These are phyloP conservation scores for Aspergillus pseudonomiae DNA, from an alignment of 2,329 filamentous ascomycete genomes.

Conservation along the genomic window DNA sequence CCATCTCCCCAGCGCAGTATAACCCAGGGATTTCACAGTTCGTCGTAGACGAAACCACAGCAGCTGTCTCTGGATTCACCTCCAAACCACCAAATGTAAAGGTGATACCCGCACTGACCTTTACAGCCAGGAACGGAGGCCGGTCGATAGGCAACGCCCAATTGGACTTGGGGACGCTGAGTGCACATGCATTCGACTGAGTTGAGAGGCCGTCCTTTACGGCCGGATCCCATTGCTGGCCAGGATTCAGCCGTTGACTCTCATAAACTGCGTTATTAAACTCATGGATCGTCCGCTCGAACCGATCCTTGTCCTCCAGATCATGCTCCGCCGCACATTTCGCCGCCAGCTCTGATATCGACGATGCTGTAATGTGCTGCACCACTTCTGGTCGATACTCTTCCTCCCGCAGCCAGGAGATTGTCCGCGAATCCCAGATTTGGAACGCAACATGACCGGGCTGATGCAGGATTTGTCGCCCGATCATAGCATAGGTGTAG, in stretches of 20 bases:
- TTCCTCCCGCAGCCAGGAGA: slow-evolving; percentile 59
- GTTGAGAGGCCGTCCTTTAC: slow-evolving; percentile 65
- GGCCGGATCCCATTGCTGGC: slow-evolving; percentile 59
- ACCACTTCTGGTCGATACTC: slow-evolving; percentile 65
- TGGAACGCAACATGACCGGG: slow-evolving; percentile 64
- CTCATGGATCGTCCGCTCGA: slow-evolving; percentile 56
- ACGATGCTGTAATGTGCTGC: slow-evolving; percentile 53
- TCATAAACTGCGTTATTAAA: slow-evolving; percentile 62
- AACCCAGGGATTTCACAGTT: slow-evolving; percentile 56
- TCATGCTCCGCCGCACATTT: slow-evolving; percentile 50
- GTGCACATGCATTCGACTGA: slow-evolving; percentile 48
- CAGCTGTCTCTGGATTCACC: slow-evolving; percentile 57
- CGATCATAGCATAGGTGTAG: slow-evolving; percentile 70
- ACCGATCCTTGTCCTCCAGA: slow-evolving; percentile 48
- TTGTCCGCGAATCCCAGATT: slow-evolving; percentile 61
- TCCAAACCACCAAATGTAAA: slow-evolving; percentile 70
- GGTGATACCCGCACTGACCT: slow-evolving; percentile 67
- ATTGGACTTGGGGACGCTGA: slow-evolving; percentile 64
- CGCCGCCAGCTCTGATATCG: slow-evolving; percentile 59
- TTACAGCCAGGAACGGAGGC: slow-evolving; percentile 64
- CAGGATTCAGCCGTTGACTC: slow-evolving; percentile 50
- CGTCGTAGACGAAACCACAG: slow-evolving; percentile 53
- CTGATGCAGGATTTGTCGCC: slow-evolving; percentile 63
- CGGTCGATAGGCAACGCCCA: slow-evolving; percentile 64
- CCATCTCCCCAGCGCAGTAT: slow-evolving; percentile 67